Evolutionary conservation across 495 filamentous ascomycete genomes (phyloP), one percentile per base, ranked within the genome.

Genomic region (Entonaema liquescens): DNA sequence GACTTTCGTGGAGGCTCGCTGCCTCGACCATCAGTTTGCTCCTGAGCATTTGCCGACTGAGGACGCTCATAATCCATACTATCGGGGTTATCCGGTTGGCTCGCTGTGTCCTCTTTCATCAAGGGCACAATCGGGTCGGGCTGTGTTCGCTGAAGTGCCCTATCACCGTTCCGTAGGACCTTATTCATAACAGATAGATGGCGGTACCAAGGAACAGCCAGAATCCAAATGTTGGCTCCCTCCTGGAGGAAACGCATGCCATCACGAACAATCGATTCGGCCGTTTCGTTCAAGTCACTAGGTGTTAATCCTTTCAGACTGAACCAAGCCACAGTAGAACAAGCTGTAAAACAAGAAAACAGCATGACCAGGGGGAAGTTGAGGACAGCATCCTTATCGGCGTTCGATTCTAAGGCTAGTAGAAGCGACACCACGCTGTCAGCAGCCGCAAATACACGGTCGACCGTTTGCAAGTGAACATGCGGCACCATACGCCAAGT

Each of bases 331-430:
- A 84, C 80, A 2, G 83, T 85, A 4, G 82, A 83, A 21, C 83
- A 81, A 5, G 83, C 83, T 0, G 82, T 85, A 62, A 85, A 85
- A 57, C 82, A 82, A 1, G 82, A 82, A 65, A 85, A 85, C 38
- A 84, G 75, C 83, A 85, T 85, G 58, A 85, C 83, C 25, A 85
- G 79, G 6, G 83, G 82, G 65, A 84, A 84, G 71, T 81, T 84
- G n/a, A 80, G 76, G 15, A 80, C 80, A 15, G 73, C 77, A 54
- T 85, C 83, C 70, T 85, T 85, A 44, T 85, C 83, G 4, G 79
- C 73, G 19, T 83, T 83, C 17, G 78, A 61, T 63, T 85, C 82
- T 9, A 85, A 77, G 0, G 83, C 76, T 0, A 80, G 73, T 19
- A 85, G 77, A 21, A 82, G 78, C 8, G 80, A 77, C 26, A 85